These are phyloP conservation scores for Aegilops bicornis DNA, from an alignment of 176 grass and related monocot species.

Conservation along the genomic window DNA sequence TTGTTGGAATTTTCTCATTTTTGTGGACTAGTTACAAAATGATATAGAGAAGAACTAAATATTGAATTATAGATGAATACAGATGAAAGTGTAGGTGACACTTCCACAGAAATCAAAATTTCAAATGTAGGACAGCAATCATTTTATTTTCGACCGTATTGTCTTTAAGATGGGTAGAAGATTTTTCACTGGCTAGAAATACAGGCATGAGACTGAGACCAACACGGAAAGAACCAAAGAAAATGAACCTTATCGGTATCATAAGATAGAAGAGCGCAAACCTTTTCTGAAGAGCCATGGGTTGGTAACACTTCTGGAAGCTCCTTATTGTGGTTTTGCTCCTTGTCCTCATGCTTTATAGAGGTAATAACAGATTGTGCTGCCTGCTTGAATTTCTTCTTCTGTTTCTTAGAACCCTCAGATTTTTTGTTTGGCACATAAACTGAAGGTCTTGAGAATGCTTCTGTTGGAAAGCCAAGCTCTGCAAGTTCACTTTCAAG, in stretches of 20 bases:
- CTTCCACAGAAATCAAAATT: not conserved
- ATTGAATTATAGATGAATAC: not conserved
- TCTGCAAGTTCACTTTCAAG: slow-evolving; percentile 79
- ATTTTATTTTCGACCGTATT: not conserved
- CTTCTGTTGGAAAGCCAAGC: slow-evolving; percentile 62
- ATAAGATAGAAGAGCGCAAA: slow-evolving; percentile 14
- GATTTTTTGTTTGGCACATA: slow-evolving; percentile 46
- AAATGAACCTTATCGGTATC: slow-evolving; percentile 15
- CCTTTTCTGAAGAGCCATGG: slow-evolving; percentile 52
- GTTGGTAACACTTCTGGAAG: slow-evolving; percentile 44
- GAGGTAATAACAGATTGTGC: slow-evolving; percentile 41
- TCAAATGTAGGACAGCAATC: not conserved
- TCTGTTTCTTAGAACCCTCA: slow-evolving; percentile 82
- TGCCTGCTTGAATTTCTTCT: slow-evolving; percentile 70
- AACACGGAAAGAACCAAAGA: slow-evolving; percentile 11
- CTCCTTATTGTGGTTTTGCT: slow-evolving; percentile 30
- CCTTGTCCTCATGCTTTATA: slow-evolving; percentile 47
- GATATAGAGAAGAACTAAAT: not conserved
- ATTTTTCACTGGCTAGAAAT: slow-evolving; percentile 11
- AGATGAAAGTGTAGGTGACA: not conserved
- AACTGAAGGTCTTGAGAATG: slow-evolving; percentile 36
- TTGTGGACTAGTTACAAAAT: not conserved
- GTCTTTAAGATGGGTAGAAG: not conserved
- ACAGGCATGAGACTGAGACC: not conserved
- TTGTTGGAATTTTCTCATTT: not conserved